Base-by-base conservation (phyloP, 495 filamentous ascomycete genomes). In the Cryomyces minteri region DNA sequence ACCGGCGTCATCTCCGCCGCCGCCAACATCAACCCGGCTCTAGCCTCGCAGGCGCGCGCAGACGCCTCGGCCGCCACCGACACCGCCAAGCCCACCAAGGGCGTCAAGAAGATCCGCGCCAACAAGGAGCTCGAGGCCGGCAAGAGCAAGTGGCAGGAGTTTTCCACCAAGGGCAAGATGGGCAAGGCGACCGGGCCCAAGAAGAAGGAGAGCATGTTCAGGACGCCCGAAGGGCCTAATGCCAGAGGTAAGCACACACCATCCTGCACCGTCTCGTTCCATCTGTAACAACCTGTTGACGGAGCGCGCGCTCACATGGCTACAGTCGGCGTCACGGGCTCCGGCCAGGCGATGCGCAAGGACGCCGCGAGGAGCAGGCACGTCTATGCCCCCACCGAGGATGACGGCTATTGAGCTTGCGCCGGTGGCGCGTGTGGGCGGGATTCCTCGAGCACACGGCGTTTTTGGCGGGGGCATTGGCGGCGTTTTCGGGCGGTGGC, bases 181-280 rank as follows among this genome's bases (percentile, higher is more conserved):
- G 80, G 82, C 14, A 86, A 83, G 61, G 51, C 64, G n/a, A 55
- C 58, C 29, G 67, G 63, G 46, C 8, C 4, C 8, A 58, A 60
- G 6, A 86, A 84, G 65, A 94, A 94, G 67, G 87, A 96, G 11
- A 92, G 84, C 65, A 94, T 95, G 90, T 98, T 98, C 55, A 74
- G 92, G 29, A 94, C 88, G 2, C 83, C 82, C 0, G 85, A 92
- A 29, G 80, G 84, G 39, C 69, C 88, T 9, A 74, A 84, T 52
- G 86, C 83, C 40, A 71, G 85, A 79, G 88, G 88, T 94, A 66
- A 47, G 63, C 50, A 46, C 30, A 46, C 31, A 32, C 39, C 42
- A 51, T 52, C 39, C 25, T 9, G 34, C 18, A 51, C 56, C 54
- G 37, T 43, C 25, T 44, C 32, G 40, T 41, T 36, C 51, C 5